Percentiles rank a stretch among this genome's conserved stretches.
Conservation (phyloP, 2,329 filamentous ascomycete genomes). For the Epichloe glyceriae region DNA sequence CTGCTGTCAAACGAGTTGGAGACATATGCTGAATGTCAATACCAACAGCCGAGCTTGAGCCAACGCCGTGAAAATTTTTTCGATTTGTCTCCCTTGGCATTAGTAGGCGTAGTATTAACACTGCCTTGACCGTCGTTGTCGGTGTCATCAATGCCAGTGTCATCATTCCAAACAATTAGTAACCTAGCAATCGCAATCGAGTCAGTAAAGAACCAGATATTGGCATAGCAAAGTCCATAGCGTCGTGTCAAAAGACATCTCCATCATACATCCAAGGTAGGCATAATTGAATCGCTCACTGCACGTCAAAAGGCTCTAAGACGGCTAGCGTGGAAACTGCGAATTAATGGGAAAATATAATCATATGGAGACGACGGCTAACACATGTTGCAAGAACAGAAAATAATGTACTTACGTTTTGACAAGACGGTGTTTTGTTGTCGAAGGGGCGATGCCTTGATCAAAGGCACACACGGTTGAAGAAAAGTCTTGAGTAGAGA, state of each 20-base stretch:
- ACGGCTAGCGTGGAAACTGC: conserved; percentile 6
- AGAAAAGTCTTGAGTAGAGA: neutral
- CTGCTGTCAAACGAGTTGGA: too few relatives aligned
- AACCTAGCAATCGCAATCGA: too few relatives aligned
- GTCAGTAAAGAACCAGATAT: too few relatives aligned
- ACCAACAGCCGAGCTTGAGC: too few relatives aligned
- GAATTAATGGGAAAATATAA: conserved; percentile 5
- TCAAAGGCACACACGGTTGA: neutral
- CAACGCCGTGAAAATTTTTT: too few relatives aligned
- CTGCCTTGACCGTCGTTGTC: too few relatives aligned
- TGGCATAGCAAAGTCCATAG: too few relatives aligned
- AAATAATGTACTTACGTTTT: neutral
- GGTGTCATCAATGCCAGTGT: too few relatives aligned
- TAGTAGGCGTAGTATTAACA: too few relatives aligned
- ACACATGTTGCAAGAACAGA: neutral
- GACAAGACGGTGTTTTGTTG: neutral
- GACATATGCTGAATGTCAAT: too few relatives aligned
- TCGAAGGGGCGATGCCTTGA: neutral
- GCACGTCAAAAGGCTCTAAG: conserved; percentile 5
- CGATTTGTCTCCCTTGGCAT: too few relatives aligned
- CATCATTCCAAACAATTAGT: too few relatives aligned
- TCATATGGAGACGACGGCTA: neutral
- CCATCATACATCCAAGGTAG: conserved; percentile 6
- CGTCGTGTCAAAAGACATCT: neutral
- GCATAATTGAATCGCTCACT: conserved; percentile 4